Evolutionary conservation across 495 filamentous ascomycete genomes (phyloP).

Genomic region (Trichoderma asperelloides): DNA sequence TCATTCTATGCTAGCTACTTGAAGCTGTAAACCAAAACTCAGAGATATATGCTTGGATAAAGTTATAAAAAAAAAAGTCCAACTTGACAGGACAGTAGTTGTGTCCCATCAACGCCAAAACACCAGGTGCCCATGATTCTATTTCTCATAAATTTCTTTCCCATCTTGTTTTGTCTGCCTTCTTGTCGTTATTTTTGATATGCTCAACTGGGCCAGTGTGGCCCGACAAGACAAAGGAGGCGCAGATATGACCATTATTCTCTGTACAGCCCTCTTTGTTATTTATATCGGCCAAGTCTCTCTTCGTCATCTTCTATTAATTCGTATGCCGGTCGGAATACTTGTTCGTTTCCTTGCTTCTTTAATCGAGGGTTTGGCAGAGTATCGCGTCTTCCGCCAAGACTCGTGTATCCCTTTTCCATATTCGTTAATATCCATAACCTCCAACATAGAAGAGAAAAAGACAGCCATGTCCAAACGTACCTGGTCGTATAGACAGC

Average conservation of each 20-base stretch:
- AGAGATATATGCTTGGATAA: neutral
- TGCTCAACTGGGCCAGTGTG: neutral
- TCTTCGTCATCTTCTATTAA: slow-evolving; percentile 77
- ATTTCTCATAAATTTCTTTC: neutral
- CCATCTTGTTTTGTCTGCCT: neutral
- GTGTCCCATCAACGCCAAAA: neutral
- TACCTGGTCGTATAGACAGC: slow-evolving; percentile 63
- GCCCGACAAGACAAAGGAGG: neutral
- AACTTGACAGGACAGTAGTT: neutral
- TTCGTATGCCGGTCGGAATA: slow-evolving; percentile 79
- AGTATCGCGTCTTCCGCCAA: slow-evolving; percentile 87
- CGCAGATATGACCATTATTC: neutral
- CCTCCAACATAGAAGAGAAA: neutral
- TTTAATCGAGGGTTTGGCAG: slow-evolving; percentile 74
- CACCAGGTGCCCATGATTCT: neutral
- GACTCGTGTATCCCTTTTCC: slow-evolving; percentile 42
- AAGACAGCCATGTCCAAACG: neutral
- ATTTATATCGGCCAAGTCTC: slow-evolving; percentile 66
- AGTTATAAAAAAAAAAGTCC: neutral
- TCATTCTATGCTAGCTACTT: neutral
- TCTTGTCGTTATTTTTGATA: neutral
- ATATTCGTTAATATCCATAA: neutral
- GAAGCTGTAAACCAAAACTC: neutral
- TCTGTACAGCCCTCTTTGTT: neutral
- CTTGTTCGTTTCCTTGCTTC: slow-evolving; percentile 27